A percentile compares a stretch with the other conserved stretches of the same genome.
phyloP scores from a whole-genome alignment of 1,139 yeast species.

The Kodamaea plutei region DNA sequence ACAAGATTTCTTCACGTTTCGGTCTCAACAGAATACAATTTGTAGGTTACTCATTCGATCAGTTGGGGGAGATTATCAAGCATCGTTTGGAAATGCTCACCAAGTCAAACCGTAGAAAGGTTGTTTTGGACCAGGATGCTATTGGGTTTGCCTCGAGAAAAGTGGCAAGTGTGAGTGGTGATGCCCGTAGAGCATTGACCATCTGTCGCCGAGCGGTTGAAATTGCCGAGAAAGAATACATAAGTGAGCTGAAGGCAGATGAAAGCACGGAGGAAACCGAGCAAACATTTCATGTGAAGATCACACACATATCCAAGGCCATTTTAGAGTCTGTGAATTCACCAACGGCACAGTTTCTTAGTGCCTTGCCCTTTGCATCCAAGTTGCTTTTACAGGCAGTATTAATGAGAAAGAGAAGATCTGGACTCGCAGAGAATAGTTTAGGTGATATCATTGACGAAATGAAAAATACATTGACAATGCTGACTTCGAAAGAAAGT shows the following conservation, averaged over 20 bases:
- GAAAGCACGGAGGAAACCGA: slow-evolving; percentile 21
- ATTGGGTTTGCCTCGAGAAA: slow-evolving; percentile 89
- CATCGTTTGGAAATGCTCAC: slow-evolving; percentile 61
- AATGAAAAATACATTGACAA: slow-evolving; percentile 40
- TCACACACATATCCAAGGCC: slow-evolving; percentile 41
- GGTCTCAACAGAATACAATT: slow-evolving; percentile 87
- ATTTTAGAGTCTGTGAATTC: slow-evolving; percentile 76
- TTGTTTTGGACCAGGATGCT: slow-evolving; percentile 66
- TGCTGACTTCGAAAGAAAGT: slow-evolving; percentile 24
- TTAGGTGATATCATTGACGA: slow-evolving; percentile 81
- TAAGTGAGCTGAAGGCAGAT: slow-evolving; percentile 14
- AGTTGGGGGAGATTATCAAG: slow-evolving; percentile 69
- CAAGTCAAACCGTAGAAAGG: slow-evolving; percentile 32
- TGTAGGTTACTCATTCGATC: slow-evolving; percentile 80
- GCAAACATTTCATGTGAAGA: slow-evolving; percentile 30
- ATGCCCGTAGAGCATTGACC: slow-evolving; percentile 88
- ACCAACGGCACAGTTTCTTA: slow-evolving; percentile 59
- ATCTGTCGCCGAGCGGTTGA: slow-evolving; percentile 90
- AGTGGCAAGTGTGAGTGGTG: slow-evolving; percentile 96
- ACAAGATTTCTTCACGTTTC: slow-evolving; percentile 85
- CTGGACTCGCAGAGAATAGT: slow-evolving; percentile 67
- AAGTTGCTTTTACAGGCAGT: slow-evolving; percentile 71
- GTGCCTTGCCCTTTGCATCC: slow-evolving; percentile 59
- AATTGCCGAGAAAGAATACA: slow-evolving; percentile 65
- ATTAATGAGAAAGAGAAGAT: slow-evolving; percentile 58